Base-by-base conservation (phyloP, 108 stramenopile species). In the Skeletonema potamos region DNA sequence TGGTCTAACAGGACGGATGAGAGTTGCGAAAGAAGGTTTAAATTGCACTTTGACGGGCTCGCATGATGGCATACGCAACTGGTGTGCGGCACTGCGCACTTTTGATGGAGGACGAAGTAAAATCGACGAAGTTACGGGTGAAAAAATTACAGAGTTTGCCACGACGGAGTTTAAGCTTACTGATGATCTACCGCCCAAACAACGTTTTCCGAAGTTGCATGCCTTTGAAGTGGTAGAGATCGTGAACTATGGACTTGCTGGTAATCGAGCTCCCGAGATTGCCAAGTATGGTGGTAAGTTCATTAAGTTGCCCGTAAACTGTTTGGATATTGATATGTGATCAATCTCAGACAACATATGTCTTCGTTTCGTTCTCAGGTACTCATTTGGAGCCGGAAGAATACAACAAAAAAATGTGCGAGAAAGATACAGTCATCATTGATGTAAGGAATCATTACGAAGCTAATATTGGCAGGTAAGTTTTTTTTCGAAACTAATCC, bases 401-500 rank as follows among this genome's bases (percentile, higher is more conserved):
- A 6, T 96, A 90, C 79, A 91, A 95, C 77, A 63, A 72, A 30
- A 91, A 88, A 58, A 74, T 95, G 68, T 87, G 62, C 9, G 89
- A 95, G 68, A 56, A 71, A 37, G 85, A 86, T 57, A 92, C 93
- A 18, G 92, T 97, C 2, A 85, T 97, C 7, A 90, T 97, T 67
- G 96, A 97, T 84, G 93, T 97, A 3, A 73, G 96, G 6, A 97
- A 97, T 76, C 89, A 92, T 72, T 97, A 97, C 73, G 96, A 97
- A 69, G 78, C 91, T 4, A 84, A 80, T 54, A 91, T 97, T 69
- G 96, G 48, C 22, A 54, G 79, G 28, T 82, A n/a, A n/a, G 70
- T 83, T 20, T 92, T 92, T 51, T 79, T 87, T 77, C 84, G 86
- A 18, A 84, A 87, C 41, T 34, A 83, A 41, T 62, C 66, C 7